Percentiles rank a stretch among this genome's conserved stretches.
phyloP scores from a whole-genome alignment of 345 rosid species.

The Brassica napus region Da-Ae NC_063442.1:420001-420500 shows the following conservation, averaged over 20 bases:
- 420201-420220: not conserved
- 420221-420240: not conserved
- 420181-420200: not conserved
- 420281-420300: not conserved
- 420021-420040: constrained; percentile 59
- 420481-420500: too few species aligned
- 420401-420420: too few species aligned
- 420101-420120: constrained; percentile 21
- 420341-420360: too few species aligned
- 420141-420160: not conserved
- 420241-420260: not conserved
- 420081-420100: not conserved
- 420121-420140: constrained; percentile 15
- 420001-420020: constrained; percentile 71
- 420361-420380: too few species aligned
- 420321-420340: too few species aligned
- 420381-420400: too few species aligned
- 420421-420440: too few species aligned
- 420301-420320: not conserved
- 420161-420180: not conserved
- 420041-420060: constrained; percentile 47
- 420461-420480: too few species aligned
- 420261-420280: not conserved
- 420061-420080: constrained; percentile 21
- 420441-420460: too few species aligned